Evolutionary conservation across 2,329 filamentous ascomycete genomes (phyloP).

Genomic region (Raffaelea albimanens): DNA sequence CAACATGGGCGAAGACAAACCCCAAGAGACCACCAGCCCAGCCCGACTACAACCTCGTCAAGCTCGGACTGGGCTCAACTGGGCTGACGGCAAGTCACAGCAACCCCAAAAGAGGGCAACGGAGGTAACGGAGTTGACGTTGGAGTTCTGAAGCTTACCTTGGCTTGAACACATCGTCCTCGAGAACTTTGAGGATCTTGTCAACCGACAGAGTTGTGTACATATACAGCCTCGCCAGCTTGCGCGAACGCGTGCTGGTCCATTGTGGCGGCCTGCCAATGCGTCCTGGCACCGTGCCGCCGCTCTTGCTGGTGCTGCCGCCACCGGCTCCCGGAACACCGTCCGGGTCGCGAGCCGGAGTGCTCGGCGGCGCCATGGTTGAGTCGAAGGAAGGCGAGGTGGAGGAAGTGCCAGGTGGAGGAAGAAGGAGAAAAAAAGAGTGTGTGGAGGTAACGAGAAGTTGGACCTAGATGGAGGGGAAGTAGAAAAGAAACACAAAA

Average conservation of each 20-base stretch:
- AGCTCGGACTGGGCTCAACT: too few relatives aligned
- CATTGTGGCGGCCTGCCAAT: constrained; percentile 47
- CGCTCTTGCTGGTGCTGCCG: constrained; percentile 3
- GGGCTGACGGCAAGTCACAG: constrained; percentile 7
- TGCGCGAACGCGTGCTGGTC: constrained; percentile 42
- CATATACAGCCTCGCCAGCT: constrained; percentile 45
- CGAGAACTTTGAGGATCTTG: constrained; percentile 39
- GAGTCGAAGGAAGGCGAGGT: background rate
- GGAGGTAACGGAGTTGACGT: too few relatives aligned
- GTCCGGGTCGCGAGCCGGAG: constrained; percentile 8
- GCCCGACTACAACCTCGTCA: too few relatives aligned
- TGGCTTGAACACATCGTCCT: constrained; percentile 33
- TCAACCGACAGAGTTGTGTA: constrained; percentile 44
- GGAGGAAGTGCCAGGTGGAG: background rate
- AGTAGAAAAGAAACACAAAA: background rate
- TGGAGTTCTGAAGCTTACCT: constrained; percentile 35
- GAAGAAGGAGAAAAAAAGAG: background rate
- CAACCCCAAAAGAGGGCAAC: too few relatives aligned
- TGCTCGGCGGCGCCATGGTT: constrained; percentile 9
- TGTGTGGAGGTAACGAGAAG: background rate
- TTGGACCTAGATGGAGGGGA: background rate
- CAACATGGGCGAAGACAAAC: too few relatives aligned
- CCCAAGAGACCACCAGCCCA: too few relatives aligned
- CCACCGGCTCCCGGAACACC: constrained; percentile 3
- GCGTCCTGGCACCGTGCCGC: constrained; percentile 16